A percentile compares a stretch with the other conserved stretches of the same genome.
phyloP scores from a whole-genome alignment of 2,329 filamentous ascomycete genomes.

The Sarocladium kiliense region DNA sequence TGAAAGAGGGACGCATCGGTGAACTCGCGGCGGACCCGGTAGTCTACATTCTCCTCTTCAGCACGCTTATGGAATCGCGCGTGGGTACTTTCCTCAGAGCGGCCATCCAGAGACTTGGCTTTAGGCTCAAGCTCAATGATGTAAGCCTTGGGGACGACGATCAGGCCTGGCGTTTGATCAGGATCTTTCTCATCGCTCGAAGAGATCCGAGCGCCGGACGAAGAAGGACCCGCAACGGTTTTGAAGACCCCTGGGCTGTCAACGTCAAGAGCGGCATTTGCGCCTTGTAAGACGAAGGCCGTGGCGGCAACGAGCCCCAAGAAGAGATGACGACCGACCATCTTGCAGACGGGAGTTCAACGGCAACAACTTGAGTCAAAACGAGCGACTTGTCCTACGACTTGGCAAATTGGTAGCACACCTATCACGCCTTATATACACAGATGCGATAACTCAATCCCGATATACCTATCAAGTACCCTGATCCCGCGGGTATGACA shows the following conservation, averaged over 20 bases:
- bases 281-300: neutral
- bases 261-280: neutral
- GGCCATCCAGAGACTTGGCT: conserved; percentile 7
- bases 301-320: neutral
- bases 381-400: neutral
- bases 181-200: neutral
- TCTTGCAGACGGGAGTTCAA: neutral
- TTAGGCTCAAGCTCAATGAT: conserved; percentile 10
- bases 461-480: neutral
- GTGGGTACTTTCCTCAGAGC: conserved; percentile 1
- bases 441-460: too few relatives aligned
- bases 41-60: conserved; percentile 10
- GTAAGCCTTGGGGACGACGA: conserved; percentile 8
- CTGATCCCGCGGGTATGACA: neutral
- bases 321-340: neutral
- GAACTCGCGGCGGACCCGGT: conserved; percentile 11
- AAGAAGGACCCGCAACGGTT: neutral
- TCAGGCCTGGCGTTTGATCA: neutral
- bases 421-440: neutral
- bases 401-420: neutral
- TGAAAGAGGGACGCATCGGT: conserved; percentile 10
- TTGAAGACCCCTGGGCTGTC: neutral
- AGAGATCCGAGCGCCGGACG: neutral
- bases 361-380: neutral
- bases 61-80: conserved; percentile 12